These are phyloP conservation scores for Sorghum bicolor DNA, from an alignment of 176 grass and related monocot species.

Conservation along the genomic window Sorghum_bicolor_NCBIv3 NC_012878.2:58062501-58063000, in stretches of 20 bases:
- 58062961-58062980: neutral
- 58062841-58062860: neutral
- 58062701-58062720: neutral
- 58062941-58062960: neutral
- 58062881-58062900: neutral
- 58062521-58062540: no score
- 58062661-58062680: neutral
- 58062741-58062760: neutral
- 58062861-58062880: neutral
- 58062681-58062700: neutral
- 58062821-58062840: neutral
- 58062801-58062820: neutral
- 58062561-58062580: no score
- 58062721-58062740: neutral
- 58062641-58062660: neutral
- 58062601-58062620: no score
- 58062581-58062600: no score
- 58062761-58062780: neutral
- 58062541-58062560: no score
- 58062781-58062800: neutral
- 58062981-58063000: neutral
- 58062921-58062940: neutral
- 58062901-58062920: neutral
- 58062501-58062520: no score
- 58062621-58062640: neutral